These are phyloP conservation scores for Kwoniella pini DNA, from an alignment of 768 basidiomycete genomes.

Conservation along the genomic window DNA sequence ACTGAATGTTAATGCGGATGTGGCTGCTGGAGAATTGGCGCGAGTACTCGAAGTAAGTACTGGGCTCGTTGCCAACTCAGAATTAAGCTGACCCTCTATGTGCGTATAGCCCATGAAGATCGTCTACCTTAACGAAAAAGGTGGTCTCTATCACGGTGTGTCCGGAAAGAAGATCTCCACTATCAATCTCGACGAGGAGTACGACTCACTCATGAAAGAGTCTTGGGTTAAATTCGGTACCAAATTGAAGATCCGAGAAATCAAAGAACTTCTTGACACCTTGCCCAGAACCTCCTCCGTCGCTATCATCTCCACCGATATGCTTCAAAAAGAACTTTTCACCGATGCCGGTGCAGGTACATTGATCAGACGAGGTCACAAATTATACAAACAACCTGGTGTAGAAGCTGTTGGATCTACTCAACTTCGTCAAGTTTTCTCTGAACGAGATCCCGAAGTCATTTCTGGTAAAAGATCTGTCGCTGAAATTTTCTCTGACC, in stretches of 20 bases:
- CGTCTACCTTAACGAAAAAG: constrained; percentile 97
- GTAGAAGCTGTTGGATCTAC: constrained; percentile 87
- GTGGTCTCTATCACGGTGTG: constrained; percentile 95
- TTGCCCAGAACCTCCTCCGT: constrained; percentile 97
- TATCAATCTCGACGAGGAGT: constrained; percentile 99
- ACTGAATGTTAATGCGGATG: constrained; percentile 97
- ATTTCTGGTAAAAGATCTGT: constrained; percentile 78
- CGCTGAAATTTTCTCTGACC: constrained; percentile 76
- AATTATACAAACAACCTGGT: constrained; percentile 83
- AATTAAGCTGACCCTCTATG: constrained; percentile 2
- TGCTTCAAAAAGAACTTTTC: constrained; percentile 96
- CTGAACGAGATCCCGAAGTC: constrained; percentile 93
- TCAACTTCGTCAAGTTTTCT: constrained; percentile 88
- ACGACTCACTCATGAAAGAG: constrained; percentile 93
- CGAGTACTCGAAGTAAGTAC: constrained; percentile 76
- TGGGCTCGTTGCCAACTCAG: too few relatives aligned
- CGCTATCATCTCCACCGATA: constrained; percentile 90
- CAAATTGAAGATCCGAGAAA: constrained; percentile 97
- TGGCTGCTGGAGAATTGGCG: constrained; percentile 95
- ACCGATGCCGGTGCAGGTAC: constrained; percentile 98
- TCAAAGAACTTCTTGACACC: constrained; percentile 97
- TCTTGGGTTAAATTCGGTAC: constrained; percentile 99
- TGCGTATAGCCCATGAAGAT: constrained; percentile 78
- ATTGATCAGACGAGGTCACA: constrained; percentile 96
- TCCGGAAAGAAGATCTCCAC: constrained; percentile 93